Evolutionary conservation across 2,329 filamentous ascomycete genomes (phyloP), one percentile per base, ranked within the genome.

Genomic region (Botryotinia narcissicola): DNA sequence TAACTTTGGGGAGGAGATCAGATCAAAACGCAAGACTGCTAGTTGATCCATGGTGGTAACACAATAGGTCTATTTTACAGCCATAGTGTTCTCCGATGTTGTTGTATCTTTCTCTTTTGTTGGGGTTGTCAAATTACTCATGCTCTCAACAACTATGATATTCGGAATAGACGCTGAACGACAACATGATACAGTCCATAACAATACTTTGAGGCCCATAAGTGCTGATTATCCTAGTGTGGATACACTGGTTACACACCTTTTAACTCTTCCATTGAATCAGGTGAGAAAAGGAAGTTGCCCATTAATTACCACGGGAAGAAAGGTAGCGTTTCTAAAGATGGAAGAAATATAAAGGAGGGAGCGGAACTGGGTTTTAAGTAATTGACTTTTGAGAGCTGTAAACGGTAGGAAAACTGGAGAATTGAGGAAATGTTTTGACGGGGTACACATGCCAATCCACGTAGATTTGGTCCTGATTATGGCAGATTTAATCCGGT

Each of bases 281-380:
- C 5, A 14, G 2, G 25, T 0, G 5, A 54, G 1, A n/a, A 14
- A 0, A 7, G 12, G 0, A 7, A 7, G 5, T n/a, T 54, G 5
- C 12, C 12, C 48, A 6, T n/a, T 0, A 7, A 3, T 3, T 7
- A 0, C 6, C 48, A 16, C 0, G 12, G 22, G 0, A n/a, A n/a
- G 48, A 16, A 54, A n/a, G 1, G 5, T 16, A 8, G 0, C 12
- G 7, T 7, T n/a, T 14, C n/a, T 54, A 2, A 54, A 54, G 4
- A 54, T 7, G 5, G 0, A 0, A n/a, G 5, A n/a, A 16, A n/a
- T 14, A n/a, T 4, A 54, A 14, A 7, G 1, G 4, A 14, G 1
- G 48, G n/a, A n/a, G 3, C 10, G 5, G 12, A 3, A 14, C 14
- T 7, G 12, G 48, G 3, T n/a, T 4, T 51, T n/a, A 2, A 3